A percentile compares a stretch with the other conserved stretches of the same genome.
Conservation (phyloP, 2,329 filamentous ascomycete species). For the Neonectria ditissima region DNA sequence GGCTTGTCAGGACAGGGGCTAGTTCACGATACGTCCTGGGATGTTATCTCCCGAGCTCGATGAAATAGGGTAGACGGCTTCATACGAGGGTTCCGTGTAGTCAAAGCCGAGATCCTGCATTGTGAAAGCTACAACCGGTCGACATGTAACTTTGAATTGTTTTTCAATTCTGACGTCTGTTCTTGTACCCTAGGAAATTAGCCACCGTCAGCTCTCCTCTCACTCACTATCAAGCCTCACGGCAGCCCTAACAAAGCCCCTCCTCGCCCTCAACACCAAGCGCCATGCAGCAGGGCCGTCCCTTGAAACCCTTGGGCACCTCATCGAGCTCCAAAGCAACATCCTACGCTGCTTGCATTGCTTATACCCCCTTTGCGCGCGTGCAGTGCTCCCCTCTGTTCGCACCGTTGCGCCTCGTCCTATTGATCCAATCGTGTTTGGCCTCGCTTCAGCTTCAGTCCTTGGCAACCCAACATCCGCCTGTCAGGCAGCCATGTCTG, state of each 20-base stretch:
- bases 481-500: conserved; percentile 29
- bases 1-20: conserved; percentile 22
- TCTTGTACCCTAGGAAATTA: neutral
- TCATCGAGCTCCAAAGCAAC: conserved; percentile 39
- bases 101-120: accelerated
- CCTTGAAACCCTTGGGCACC: conserved; percentile 34
- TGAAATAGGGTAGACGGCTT: conserved; percentile 13
- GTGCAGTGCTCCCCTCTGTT: conserved; percentile 1
- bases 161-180: neutral
- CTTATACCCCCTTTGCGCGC: conserved; percentile 12
- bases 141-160: neutral
- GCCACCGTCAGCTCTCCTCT: neutral
- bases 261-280: neutral
- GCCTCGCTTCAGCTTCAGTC: conserved; percentile 9
- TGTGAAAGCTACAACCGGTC: neutral
- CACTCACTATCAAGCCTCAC: conserved; percentile 27
- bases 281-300: conserved; percentile 30
- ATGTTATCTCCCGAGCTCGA: conserved; percentile 22
- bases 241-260: conserved; percentile 15
- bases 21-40: neutral
- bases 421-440: conserved; percentile 6
- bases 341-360: conserved; percentile 27
- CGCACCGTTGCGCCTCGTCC: neutral
- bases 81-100: neutral
- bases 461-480: conserved; percentile 32